Conservation (phyloP, 768 basidiomycete genomes). For the Russula virescens region DNA sequence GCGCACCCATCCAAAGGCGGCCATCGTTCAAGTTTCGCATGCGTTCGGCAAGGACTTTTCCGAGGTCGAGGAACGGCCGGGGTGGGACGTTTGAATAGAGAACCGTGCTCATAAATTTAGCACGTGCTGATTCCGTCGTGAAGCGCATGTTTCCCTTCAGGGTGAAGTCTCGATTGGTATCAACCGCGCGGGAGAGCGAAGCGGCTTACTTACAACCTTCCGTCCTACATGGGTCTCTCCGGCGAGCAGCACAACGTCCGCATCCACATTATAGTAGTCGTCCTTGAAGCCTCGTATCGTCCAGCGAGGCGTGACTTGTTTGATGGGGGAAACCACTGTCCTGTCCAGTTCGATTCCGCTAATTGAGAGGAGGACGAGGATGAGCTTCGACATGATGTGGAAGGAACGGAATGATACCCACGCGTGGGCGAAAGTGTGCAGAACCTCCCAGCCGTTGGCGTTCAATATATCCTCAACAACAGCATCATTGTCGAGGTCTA, state of each 20-base stretch:
- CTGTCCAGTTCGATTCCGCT: constrained; percentile 39
- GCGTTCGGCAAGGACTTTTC: constrained; percentile 30
- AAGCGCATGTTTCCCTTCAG: constrained; percentile 21
- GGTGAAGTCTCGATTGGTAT: not conserved
- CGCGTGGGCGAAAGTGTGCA: constrained; percentile 38
- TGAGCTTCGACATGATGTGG: not conserved
- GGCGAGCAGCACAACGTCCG: constrained; percentile 38
- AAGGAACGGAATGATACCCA: constrained; percentile 27
- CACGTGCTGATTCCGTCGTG: constrained; percentile 1
- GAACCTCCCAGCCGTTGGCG: constrained; percentile 36
- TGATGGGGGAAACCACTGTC: constrained; percentile 36
- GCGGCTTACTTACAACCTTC: constrained; percentile 34
- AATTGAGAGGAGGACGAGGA: constrained; percentile 23
- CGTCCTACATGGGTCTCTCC: constrained; percentile 37
- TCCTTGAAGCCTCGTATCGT: constrained; percentile 38
- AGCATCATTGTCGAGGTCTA: constrained; percentile 26
- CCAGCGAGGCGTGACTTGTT: constrained; percentile 33
- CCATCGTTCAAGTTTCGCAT: constrained; percentile 28
- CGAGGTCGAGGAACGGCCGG: constrained; percentile 28
- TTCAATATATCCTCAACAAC: constrained; percentile 32
- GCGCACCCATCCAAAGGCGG: constrained; percentile 30
- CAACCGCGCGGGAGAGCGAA: constrained; percentile 1
- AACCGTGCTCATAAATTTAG: constrained; percentile 13
- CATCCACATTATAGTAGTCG: constrained; percentile 32
- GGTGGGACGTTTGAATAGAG: constrained; percentile 2